phyloP scores from a whole-genome alignment of 768 basidiomycete genomes.

The Aureoboletus auriporus region DNA sequence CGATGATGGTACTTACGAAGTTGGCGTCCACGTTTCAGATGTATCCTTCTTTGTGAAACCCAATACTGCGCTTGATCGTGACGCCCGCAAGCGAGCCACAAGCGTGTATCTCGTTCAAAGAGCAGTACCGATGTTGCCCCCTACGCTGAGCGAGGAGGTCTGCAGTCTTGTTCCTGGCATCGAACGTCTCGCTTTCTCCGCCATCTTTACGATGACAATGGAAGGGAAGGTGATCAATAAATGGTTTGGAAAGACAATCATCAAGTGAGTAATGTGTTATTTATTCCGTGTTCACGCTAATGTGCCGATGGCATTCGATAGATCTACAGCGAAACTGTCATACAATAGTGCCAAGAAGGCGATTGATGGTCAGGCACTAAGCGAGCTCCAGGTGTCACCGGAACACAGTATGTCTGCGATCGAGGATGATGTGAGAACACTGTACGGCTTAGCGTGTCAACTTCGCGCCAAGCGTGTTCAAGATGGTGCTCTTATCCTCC shows the following conservation, averaged over 20 bases:
- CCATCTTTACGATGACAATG: conserved; percentile 78
- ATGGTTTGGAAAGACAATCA: conserved; percentile 91
- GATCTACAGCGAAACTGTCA: conserved; percentile 82
- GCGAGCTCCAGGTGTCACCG: conserved; percentile 45
- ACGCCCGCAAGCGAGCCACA: conserved; percentile 95
- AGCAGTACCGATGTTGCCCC: conserved; percentile 95
- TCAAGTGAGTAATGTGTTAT: conserved; percentile 54
- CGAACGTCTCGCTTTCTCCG: conserved; percentile 90
- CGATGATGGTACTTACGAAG: conserved; percentile 88
- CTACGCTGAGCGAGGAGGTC: conserved; percentile 85
- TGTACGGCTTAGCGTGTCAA: conserved; percentile 68
- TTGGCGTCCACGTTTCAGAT: conserved; percentile 95
- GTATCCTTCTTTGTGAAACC: conserved; percentile 94
- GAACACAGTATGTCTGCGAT: conserved; percentile 61
- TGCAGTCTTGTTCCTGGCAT: conserved; percentile 88
- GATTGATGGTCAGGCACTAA: conserved; percentile 68
- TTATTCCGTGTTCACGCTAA: not conserved
- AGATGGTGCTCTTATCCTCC: conserved; percentile 71
- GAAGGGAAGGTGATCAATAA: conserved; percentile 83
- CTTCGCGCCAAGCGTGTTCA: conserved; percentile 71
- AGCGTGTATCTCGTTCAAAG: conserved; percentile 97
- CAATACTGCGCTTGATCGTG: conserved; percentile 95
- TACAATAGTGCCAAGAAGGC: conserved; percentile 80
- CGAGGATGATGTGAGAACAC: conserved; percentile 68
- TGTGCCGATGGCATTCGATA: conserved; percentile 28